Evolutionary conservation across 345 rosid genomes (phyloP).

Genomic region (Eucalyptus curtisii): DNA sequence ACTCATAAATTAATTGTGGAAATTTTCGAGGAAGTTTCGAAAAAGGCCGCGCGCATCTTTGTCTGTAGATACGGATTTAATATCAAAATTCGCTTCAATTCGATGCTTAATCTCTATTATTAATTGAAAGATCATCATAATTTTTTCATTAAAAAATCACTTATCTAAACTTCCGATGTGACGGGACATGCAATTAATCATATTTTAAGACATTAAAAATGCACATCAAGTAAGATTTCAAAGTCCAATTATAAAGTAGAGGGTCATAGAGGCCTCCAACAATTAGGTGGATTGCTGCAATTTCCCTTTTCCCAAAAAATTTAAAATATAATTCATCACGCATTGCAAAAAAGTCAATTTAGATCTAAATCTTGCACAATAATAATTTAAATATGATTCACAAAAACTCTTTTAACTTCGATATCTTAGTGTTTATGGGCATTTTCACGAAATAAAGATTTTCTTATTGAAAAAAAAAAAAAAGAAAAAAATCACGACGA

Average conservation of each 20-base stretch:
- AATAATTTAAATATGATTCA: neutral
- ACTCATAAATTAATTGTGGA: neutral
- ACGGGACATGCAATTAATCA: rapidly evolving
- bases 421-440: rapidly evolving
- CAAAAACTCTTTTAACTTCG: rapidly evolving
- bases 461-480: no score
- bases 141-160: no score
- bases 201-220: rapidly evolving
- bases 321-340: neutral
- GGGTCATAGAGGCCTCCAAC: no score
- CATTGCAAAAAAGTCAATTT: rapidly evolving
- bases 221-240: rapidly evolving
- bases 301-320: rapidly evolving
- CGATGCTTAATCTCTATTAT: rapidly evolving
- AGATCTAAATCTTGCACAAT: neutral
- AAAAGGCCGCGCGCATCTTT: no score
- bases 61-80: neutral
- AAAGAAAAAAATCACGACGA: no score
- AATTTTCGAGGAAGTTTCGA: no score
- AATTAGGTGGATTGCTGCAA: rapidly evolving
- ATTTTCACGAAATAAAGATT: rapidly evolving
- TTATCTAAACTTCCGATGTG: no score
- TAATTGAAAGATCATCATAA: no score
- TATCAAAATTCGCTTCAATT: neutral
- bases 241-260: no score